Evolutionary conservation across 257 asterid genomes (phyloP), one percentile per base, ranked within the genome.

Genomic region (Rhazya stricta): DNA sequence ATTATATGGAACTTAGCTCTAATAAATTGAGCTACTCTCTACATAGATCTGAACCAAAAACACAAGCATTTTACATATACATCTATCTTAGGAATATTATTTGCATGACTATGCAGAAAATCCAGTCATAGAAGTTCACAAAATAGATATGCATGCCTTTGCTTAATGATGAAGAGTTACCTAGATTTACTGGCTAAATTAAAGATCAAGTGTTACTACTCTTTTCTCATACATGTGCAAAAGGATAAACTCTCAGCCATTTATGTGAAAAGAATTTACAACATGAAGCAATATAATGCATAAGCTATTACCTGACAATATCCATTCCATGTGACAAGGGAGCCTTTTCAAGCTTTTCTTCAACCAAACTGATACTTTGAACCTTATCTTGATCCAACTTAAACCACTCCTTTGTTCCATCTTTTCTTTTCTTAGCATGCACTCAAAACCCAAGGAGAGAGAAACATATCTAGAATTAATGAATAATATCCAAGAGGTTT

Each of bases 281-380:
- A 46, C 7, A 27, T 16, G 18, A 10, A 51, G 36, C 23, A 36
- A 65, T 8, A 74, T 29, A 39, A 23, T 9, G 48, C 2, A 39
- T 50, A 54, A 18, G 21, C 0, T 0, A 34, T 66, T 23, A 90
- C 97, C 96, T 86, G 77, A 90, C 84, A 46, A 89, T 81, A 32
- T 89, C 96, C 43, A 76, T 76, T 75, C 92, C 96, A 79, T 90
- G 92, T 71, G 91, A 81, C 62, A 79, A 43, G 65, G 83, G 86
- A 80, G 91, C 89, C 7, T 87, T 88, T 77, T 79, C 92, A 45
- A 92, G 89, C 89, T 89, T 89, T 72, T 92, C 94, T 80, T 92
- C 97, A 56, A 83, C 86, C 86, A 92, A 83, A 85, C 97, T 92
- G 69, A 92, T 85, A 2, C 97, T 88, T 62, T 86, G 89, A 53